Base-by-base conservation (phyloP, 345 rosid genomes). In the Luvunga scandens region DNA sequence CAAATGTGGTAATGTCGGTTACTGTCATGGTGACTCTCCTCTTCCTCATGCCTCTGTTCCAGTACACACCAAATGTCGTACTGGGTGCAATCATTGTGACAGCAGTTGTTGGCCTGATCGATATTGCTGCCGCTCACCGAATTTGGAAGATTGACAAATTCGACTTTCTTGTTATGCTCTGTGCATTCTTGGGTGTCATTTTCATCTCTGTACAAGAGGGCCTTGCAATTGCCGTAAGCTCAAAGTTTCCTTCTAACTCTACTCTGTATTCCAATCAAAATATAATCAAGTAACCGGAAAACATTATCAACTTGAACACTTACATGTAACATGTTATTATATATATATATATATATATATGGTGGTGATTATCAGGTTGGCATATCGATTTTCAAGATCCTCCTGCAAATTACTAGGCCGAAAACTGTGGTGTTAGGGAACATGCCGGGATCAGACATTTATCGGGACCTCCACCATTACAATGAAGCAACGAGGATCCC, bases 1-100 rank as follows among this genome's bases (percentile, higher is more conserved):
- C 99, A 25, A 96, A 96, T 86, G 82, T 96, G 13, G 82, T 96
- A 4, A 96, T 96, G 99, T 93, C 98, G 1, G 85, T 91, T 53
- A 94, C 99, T 0, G 95, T 96, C 7, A 96, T 96, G 99, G 97
- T 96, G 56, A 85, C 99, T 0, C 91, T 96, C 2, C 95, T 96
- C 55, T 91, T 96, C 82, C 85, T 96, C 31, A 92, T 96, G 98
- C 99, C 99, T 0, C 87, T 96, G 27, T 96, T 96, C 81, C 94
- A 90, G 60, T 96, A 93, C 91, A 96, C 99, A 6, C 99, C 99
- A 4, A 92, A 94, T 63, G 91, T 96, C 1, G 97, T 94, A 18
- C 81, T 96, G 42, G 99, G 95, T 7, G 97, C 98, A 7, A 96
- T 96, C 83, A 96, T 96, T 0, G 95, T 91, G 16, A 86, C 97